Evolutionary conservation across 768 basidiomycete species (phyloP).

Genomic region (Cystobasidium tubakii): DNA sequence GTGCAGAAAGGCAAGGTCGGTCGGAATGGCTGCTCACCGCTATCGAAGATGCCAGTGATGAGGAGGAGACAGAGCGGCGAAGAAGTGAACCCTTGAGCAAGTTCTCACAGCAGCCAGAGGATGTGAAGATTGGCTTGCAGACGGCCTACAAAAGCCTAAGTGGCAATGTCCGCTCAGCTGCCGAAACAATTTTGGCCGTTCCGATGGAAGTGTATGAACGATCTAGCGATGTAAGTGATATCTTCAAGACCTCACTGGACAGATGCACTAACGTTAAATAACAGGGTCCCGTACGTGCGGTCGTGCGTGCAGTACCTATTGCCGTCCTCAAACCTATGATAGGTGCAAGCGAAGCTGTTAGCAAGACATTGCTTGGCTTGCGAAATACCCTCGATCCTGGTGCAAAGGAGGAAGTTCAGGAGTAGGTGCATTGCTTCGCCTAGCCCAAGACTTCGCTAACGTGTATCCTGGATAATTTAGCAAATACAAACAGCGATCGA

Average conservation of each 20-base stretch:
- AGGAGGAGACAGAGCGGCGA: not conserved
- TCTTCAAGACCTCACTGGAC: constrained; percentile 45
- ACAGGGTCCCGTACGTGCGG: constrained; percentile 85
- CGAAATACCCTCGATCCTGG: constrained; percentile 83
- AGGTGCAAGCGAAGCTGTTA: constrained; percentile 90
- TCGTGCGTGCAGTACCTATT: constrained; percentile 93
- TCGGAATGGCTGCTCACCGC: not conserved
- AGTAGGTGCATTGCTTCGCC: not conserved
- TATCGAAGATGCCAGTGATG: constrained; percentile 12
- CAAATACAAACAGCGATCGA: constrained; percentile 11
- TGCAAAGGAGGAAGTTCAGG: constrained; percentile 21
- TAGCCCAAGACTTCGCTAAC: not conserved
- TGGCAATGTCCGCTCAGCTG: constrained; percentile 82
- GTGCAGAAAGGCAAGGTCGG: not conserved
- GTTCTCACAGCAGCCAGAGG: constrained; percentile 83
- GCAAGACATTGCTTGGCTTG: constrained; percentile 87
- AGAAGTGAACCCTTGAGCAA: constrained; percentile 54
- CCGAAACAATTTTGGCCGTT: constrained; percentile 95
- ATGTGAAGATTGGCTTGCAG: constrained; percentile 78
- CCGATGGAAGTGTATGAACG: constrained; percentile 99
- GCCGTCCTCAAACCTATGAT: constrained; percentile 98
- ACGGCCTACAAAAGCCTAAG: constrained; percentile 84
- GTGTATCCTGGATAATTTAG: not conserved
- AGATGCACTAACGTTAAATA: not conserved
- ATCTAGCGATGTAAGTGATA: constrained; percentile 72